Base-by-base conservation (phyloP, 306 rosid species). In the Cicer chorassanicum region DNA sequence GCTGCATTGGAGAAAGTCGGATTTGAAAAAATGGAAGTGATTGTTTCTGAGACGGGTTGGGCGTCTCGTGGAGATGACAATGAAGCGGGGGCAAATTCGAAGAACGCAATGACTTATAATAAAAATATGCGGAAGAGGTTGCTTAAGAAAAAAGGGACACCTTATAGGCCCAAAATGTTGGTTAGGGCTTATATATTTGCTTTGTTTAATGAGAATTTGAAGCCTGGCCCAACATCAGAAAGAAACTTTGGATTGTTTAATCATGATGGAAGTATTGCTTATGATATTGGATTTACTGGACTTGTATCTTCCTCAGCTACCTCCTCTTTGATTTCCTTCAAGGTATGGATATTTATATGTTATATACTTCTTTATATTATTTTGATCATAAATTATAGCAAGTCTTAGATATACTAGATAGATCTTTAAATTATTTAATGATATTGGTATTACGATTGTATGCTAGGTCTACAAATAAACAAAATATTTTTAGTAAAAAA, bases 21-120 rank as follows among this genome's bases (percentile, higher is more conserved):
- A 1, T 89, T 78, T 68, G 85, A 78, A 0, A 88, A 90, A 70
- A 90, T 76, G 93, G 86, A 89, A 43, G 98, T 92, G 44, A 84
- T 95, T 45, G 96, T 95, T 38, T 89, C 97, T 0, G 97, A 95
- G 65, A 95, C 99, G 0, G 99, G 99, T 5, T 95, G 99, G 98
- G 99, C 93, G 4, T 95, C 99, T 7, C 66, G 6, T 0, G 99
- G 99, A 1, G 99, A 95, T 8, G 81, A 75, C 1, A 66, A 82
- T 39, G 99, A 95, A 55, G 91, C 91, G 0, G 99, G 98, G 1
- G 98, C 98, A 5, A 67, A 78, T 0, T 8, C 59, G 43, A 16
- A 81, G 6, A 83, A 90, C 79, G 99, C 98, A 1, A 81, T 62
- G 83, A 90, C 92, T 4, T 95, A 90, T 29, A 95, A 95, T 42